These are phyloP conservation scores for Dissophora ornata DNA, from an alignment of 192 early-diverging fungal genomes.

Conservation along the genomic window DNA sequence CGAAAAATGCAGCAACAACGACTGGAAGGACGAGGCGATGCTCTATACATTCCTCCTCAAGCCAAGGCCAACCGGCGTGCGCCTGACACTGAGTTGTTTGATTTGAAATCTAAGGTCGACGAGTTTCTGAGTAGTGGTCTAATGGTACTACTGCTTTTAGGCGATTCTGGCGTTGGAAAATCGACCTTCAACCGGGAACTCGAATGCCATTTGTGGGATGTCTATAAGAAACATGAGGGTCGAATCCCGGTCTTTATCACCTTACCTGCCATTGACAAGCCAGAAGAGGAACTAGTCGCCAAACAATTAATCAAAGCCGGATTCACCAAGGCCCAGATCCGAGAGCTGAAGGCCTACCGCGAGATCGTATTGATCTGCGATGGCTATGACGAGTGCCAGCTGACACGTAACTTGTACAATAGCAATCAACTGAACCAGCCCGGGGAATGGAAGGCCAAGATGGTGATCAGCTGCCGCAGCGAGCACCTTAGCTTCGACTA, in stretches of 20 bases:
- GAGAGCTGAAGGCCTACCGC: conserved; percentile 1
- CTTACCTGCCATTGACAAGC: not conserved
- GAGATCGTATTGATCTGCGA: conserved; percentile 3
- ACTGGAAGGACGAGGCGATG: not conserved
- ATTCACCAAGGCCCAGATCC: conserved; percentile 1
- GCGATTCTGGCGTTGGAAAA: conserved; percentile 12
- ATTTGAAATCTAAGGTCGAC: not conserved
- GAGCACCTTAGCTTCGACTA: conserved; percentile 1
- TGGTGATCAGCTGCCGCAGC: conserved; percentile 14
- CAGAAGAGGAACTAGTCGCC: conserved; percentile 1
- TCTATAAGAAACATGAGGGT: not conserved
- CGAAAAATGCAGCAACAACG: not conserved
- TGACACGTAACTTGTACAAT: not conserved
- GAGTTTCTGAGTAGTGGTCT: not conserved
- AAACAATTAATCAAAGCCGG: not conserved
- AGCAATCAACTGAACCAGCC: not conserved
- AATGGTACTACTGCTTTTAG: conserved; percentile 2
- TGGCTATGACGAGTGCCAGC: conserved; percentile 12
- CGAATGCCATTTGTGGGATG: not conserved
- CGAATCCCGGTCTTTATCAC: conserved; percentile 9
- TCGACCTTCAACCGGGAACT: conserved; percentile 7
- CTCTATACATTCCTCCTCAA: not conserved
- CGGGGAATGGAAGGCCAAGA: conserved; percentile 1
- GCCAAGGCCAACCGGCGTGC: conserved; percentile 3
- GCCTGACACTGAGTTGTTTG: not conserved